phyloP scores from a whole-genome alignment of 2,329 filamentous ascomycete species.

The Dichotomopilus funicola region DNA sequence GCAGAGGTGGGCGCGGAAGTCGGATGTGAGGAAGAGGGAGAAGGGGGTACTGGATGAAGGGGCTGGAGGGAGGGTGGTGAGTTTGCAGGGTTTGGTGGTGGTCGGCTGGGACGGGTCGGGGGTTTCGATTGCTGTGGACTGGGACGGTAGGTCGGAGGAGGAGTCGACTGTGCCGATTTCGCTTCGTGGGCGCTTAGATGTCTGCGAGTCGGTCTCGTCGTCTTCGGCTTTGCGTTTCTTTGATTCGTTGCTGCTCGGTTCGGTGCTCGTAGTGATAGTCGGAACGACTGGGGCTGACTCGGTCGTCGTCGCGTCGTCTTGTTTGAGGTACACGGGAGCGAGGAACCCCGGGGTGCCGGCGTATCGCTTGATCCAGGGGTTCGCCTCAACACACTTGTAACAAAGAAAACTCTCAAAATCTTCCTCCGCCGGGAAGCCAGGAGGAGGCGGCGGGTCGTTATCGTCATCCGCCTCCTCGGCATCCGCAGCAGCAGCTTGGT shows the following conservation, averaged over 20 bases:
- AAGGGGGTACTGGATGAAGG: conserved; percentile 47
- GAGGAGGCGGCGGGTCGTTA: conserved; percentile 63
- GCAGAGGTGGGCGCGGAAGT: conserved; percentile 78
- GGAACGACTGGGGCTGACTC: background rate
- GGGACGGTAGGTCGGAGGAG: background rate
- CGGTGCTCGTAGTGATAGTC: background rate
- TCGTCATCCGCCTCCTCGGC: conserved; percentile 34
- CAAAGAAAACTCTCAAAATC: conserved; percentile 87
- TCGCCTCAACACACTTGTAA: conserved; percentile 83
- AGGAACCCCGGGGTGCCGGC: conserved; percentile 76
- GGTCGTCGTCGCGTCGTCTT: conserved; percentile 18
- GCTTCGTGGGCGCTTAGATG: conserved; percentile 47
- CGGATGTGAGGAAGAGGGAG: conserved; percentile 73
- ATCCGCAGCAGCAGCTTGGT: conserved; percentile 15
- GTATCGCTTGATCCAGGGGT: conserved; percentile 89
- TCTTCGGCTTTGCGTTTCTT: conserved; percentile 60
- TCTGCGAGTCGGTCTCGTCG: conserved; percentile 26
- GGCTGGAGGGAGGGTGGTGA: conserved; percentile 51
- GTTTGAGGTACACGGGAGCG: conserved; percentile 54
- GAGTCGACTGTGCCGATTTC: conserved; percentile 27
- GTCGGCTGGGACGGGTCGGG: background rate
- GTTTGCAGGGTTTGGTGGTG: conserved; percentile 45
- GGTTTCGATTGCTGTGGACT: background rate
- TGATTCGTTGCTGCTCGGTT: conserved; percentile 22
- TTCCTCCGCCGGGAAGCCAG: conserved; percentile 82